phyloP scores from a whole-genome alignment of 495 filamentous ascomycete species.

The Xylaria intraflava region DNA sequence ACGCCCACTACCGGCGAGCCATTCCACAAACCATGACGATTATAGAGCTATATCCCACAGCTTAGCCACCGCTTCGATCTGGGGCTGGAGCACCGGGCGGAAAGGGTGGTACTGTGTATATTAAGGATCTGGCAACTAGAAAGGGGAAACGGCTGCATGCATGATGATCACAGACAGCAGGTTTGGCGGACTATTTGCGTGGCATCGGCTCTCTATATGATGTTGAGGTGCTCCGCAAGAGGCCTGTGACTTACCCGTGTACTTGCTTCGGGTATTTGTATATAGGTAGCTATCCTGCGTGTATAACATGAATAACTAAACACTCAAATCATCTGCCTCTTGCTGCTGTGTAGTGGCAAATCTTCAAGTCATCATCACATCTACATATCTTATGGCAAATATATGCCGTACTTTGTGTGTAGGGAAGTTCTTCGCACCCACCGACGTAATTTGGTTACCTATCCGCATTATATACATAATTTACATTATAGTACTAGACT shows the following conservation, averaged over 20 bases:
- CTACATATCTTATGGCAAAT: background rate
- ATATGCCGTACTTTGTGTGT: too few species aligned
- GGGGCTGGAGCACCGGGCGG: constrained; percentile 8
- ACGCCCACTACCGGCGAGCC: constrained; percentile 14
- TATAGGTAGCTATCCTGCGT: constrained; percentile 23
- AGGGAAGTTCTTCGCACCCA: too few species aligned
- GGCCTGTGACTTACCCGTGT: constrained; percentile 18
- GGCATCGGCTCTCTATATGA: constrained; percentile 11
- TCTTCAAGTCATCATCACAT: background rate
- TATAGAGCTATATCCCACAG: constrained; percentile 24
- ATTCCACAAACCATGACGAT: constrained; percentile 14
- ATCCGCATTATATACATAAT: too few species aligned
- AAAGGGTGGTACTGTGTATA: constrained; percentile 21
- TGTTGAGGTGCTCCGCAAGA: constrained; percentile 12
- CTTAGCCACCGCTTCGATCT: constrained; percentile 3
- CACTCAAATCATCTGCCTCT: background rate
- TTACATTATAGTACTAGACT: too few species aligned
- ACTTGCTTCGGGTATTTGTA: constrained; percentile 21
- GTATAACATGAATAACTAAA: constrained; percentile 16
- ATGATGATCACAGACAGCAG: constrained; percentile 16
- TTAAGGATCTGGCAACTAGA: constrained; percentile 23
- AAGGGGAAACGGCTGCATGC: constrained; percentile 18
- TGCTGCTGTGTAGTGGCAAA: background rate
- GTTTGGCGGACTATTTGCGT: constrained; percentile 12
- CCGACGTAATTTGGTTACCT: too few species aligned